Evolutionary conservation across 2,329 filamentous ascomycete genomes (phyloP), one percentile per base, ranked within the genome.

Genomic region (Cladosporium velox): DNA sequence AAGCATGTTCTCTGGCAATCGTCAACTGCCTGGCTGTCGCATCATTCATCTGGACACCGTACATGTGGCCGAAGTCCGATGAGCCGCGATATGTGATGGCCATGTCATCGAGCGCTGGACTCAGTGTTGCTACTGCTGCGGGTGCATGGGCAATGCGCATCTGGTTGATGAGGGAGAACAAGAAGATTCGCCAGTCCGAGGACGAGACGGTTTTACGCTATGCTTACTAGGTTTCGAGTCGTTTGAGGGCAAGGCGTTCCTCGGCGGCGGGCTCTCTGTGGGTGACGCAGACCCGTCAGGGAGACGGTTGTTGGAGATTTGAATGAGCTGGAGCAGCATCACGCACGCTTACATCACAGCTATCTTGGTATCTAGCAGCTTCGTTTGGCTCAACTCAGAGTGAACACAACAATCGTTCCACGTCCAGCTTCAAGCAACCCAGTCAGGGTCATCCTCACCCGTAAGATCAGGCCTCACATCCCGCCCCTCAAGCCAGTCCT

Each of bases 11-110:
- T 1, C 71, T 84, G 12, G 80, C 81, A 11, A 82, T 84, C 72
- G 82, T 82, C 6, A 84, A 82, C 21, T 81, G 81, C 1, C 78
- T 81, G 26, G 80, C 79, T 35, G 81, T 81, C 68, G 80, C 81
- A 18, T 79, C 78, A 3, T 83, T 82, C 77, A 80, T 55, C 57
- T 81, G 1, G 78, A 77, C 0, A 79, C 77, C 11, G 41, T 84
- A 84, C 67, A 74, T 84, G 4, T 84, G 82, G 81, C 81, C 81
- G 3, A 77, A 78, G 26, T 78, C 67, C 8, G 81, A 83, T 65
- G 75, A 72, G 44, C 83, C 82, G 0, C 75, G 81, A 21, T 85
- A 83, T 66, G 76, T 74, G 0, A 80, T 78, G 14, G 81, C 66
- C 1, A 65, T 62, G 15, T 44, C 38, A n/a, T 44, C 38, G 38